Conservation (phyloP, 2,329 filamentous ascomycete species). For the Lachnellula suecica region DNA sequence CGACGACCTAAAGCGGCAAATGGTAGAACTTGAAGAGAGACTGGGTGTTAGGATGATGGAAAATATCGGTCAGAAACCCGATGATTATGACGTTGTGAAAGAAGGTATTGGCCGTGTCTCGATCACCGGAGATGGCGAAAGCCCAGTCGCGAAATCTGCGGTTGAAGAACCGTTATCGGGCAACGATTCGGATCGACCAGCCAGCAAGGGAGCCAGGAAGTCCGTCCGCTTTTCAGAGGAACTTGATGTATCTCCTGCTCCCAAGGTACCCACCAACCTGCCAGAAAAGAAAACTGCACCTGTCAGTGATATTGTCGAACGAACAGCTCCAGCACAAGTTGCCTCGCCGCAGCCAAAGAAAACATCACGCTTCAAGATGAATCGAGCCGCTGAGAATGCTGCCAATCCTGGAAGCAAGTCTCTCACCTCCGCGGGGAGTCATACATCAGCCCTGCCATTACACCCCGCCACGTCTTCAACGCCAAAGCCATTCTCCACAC, state of each 20-base stretch:
- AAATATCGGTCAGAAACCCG: constrained; percentile 52
- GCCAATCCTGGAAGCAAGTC: constrained; percentile 17
- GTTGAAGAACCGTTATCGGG: background rate
- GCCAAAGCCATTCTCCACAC: constrained; percentile 25
- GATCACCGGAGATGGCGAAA: constrained; percentile 38
- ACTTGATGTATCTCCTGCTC: constrained; percentile 65
- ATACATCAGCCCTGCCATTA: constrained; percentile 8
- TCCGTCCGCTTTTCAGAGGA: constrained; percentile 77
- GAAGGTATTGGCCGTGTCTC: constrained; percentile 58
- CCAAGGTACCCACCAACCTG: constrained; percentile 29
- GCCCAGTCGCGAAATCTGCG: constrained; percentile 9
- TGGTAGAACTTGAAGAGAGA: constrained; percentile 81
- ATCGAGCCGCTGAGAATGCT: constrained; percentile 25
- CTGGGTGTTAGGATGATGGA: constrained; percentile 58
- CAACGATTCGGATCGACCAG: background rate
- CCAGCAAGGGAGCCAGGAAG: constrained; percentile 47
- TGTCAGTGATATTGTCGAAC: constrained; percentile 47
- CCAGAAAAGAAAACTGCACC: constrained; percentile 33
- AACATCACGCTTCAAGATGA: constrained; percentile 43
- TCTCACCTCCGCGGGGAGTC: constrained; percentile 20
- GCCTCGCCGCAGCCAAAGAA: constrained; percentile 30
- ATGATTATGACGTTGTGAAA: constrained; percentile 36
- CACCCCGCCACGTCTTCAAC: constrained; percentile 22
- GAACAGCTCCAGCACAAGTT: constrained; percentile 23
- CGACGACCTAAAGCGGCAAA: constrained; percentile 70